Base-by-base conservation (phyloP, 2,329 filamentous ascomycete genomes). In the Epichloe sp. region DNA sequence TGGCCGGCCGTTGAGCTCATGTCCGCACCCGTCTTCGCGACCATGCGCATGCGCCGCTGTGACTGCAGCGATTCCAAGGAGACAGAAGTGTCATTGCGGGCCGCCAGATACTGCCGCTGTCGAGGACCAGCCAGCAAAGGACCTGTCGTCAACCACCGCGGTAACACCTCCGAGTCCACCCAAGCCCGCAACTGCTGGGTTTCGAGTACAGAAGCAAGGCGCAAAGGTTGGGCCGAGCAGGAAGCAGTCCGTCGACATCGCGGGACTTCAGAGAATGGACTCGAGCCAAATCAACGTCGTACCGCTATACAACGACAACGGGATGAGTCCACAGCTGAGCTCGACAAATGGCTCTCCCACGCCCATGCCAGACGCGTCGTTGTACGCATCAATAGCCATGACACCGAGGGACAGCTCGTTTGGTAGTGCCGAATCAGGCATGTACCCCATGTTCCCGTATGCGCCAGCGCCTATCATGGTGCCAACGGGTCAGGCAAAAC, bases 1-100 rank as follows among this genome's bases (percentile, higher is more conserved):
- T 15, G 84, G 84, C 17, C 75, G 84, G 47, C 84, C 83, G 8
- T 67, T 87, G 50, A 86, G 82, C 63, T 76, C 77, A 50, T 87
- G 83, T 59, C 82, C 83, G 50, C 83, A 86, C 58, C 76, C 80
- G 6, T 72, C 75, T 34, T 79, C 78, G 48, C 76, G 76, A 41
- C 66, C 68, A n/a, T 86, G 82, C 63, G 74, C 73, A 36, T 85
- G 79, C 62, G 74, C 75, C 43, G 75, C 76, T 53, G 74, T 86
- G n/a, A 83, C 82, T 15, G 79, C 79, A 36, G 79, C 79, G 7
- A 79, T 83, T 51, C 78, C 79, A 1, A 73, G 74, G 56, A 76
- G 76, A 55, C 74, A 79, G 53, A 73, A 73, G 50, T 83, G 79
- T 51, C 66, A 66, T 40, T 83, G 79, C 58, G 71, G 73, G 35